A percentile compares a stretch with the other conserved stretches of the same genome.
These are phyloP conservation scores for Leishmania gerbilli DNA, from an alignment of 208 protist genomes.

Conservation along the genomic window DNA sequence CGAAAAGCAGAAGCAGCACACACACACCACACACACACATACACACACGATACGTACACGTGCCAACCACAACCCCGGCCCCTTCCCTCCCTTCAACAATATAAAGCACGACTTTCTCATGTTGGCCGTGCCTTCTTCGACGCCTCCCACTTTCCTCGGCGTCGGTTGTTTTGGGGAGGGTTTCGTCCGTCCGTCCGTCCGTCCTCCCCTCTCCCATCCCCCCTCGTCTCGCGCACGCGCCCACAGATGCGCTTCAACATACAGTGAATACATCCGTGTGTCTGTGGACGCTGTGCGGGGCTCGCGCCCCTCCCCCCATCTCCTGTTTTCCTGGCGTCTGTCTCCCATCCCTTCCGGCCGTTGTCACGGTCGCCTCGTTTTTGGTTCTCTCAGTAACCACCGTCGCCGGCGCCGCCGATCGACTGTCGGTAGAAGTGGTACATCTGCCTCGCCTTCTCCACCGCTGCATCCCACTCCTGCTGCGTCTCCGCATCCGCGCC, in stretches of 20 bases:
- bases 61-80: no score
- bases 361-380: neutral
- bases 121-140: no score
- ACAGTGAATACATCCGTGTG: no score
- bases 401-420: neutral
- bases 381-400: neutral
- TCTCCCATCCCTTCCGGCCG: neutral
- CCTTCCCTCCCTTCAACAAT: no score
- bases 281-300: no score
- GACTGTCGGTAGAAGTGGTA: slow-evolving; percentile 51
- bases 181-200: no score
- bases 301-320: neutral
- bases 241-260: no score
- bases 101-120: no score
- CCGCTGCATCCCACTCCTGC: slow-evolving; percentile 48
- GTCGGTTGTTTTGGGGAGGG: no score
- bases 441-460: slow-evolving; percentile 54
- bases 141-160: no score
- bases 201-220: no score
- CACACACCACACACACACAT: neutral
- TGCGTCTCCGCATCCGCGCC: slow-evolving; percentile 23
- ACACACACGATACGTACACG: neutral
- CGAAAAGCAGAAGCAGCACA: neutral
- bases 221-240: neutral
- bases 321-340: neutral